phyloP scores from a whole-genome alignment of 371 early-diverging fungal species.

The Capillidium heterosporum region DNA sequence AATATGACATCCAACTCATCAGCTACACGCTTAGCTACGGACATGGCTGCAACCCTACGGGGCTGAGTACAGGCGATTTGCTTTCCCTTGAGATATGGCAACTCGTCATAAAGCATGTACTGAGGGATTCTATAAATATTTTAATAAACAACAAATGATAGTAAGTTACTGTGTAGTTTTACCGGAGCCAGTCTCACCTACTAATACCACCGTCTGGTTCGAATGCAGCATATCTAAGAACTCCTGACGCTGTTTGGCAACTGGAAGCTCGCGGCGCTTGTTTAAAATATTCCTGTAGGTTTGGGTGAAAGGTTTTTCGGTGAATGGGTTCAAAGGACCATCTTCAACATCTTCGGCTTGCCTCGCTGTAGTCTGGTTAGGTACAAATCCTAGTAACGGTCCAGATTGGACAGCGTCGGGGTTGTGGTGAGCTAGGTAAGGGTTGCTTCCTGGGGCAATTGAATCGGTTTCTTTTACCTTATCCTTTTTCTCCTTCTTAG shows the following conservation, averaged over 20 bases:
- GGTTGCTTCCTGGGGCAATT: no score
- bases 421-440: no score
- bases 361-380: constrained; percentile 52
- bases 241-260: constrained; percentile 68
- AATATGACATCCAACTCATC: constrained; percentile 81
- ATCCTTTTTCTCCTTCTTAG: no score
- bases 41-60: constrained; percentile 95
- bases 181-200: constrained; percentile 76
- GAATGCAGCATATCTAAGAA: constrained; percentile 68
- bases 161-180: constrained; percentile 81
- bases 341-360: constrained; percentile 56
- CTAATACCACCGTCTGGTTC: constrained; percentile 76
- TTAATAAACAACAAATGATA: neutral
- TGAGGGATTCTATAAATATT: constrained; percentile 64
- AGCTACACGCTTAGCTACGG: constrained; percentile 90
- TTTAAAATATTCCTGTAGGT: constrained; percentile 66
- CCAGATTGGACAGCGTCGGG: no score
- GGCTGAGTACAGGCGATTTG: constrained; percentile 97
- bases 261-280: constrained; percentile 70
- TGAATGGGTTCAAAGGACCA: constrained; percentile 61
- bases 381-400: no score
- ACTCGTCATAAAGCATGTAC: constrained; percentile 75
- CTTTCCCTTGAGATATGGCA: constrained; percentile 71
- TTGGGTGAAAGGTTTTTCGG: constrained; percentile 48
- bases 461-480: no score